A percentile compares a stretch with the other conserved stretches of the same genome.
phyloP scores from a whole-genome alignment of 108 stramenopile species.

The Nitzschia sp. region DNA sequence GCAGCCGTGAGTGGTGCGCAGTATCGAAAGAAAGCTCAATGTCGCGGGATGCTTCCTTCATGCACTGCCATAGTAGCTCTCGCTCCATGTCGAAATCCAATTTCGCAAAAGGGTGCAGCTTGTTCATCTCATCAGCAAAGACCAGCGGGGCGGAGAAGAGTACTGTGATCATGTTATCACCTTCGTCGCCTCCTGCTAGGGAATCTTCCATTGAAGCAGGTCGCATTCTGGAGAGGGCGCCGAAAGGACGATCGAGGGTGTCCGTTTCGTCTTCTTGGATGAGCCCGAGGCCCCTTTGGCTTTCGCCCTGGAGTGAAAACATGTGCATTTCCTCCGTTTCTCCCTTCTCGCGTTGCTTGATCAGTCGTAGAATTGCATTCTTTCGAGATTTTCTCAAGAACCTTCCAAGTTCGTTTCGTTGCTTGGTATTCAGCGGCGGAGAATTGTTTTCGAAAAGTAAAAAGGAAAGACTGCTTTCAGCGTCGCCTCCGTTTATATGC shows the following conservation, averaged over 20 bases:
- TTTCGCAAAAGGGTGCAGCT: conserved; percentile 68
- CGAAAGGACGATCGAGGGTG: background rate
- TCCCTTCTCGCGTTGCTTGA: conserved; percentile 14
- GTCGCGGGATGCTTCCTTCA: conserved; percentile 80
- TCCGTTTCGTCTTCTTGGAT: conserved; percentile 23
- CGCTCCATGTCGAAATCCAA: conserved; percentile 82
- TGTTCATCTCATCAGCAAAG: conserved; percentile 52
- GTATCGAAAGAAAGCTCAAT: conserved; percentile 77
- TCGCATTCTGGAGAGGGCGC: background rate
- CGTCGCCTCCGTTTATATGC: conserved; percentile 26
- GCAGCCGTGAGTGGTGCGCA: conserved; percentile 72
- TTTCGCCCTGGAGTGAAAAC: background rate
- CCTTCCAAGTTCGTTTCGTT: conserved; percentile 16
- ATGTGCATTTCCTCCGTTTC: conserved; percentile 1
- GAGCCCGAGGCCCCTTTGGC: conserved; percentile 16
- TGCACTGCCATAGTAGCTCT: conserved; percentile 71
- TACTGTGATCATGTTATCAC: conserved; percentile 69
- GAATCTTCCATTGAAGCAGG: background rate
- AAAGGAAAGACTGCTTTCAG: conserved; percentile 41
- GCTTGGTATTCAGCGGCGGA: conserved; percentile 38
- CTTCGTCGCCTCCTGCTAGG: background rate
- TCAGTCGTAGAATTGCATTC: conserved; percentile 29
- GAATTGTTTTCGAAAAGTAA: conserved; percentile 52
- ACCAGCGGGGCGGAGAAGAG: conserved; percentile 86
- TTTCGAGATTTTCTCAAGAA: conserved; percentile 37